Percentiles rank a stretch among this genome's conserved stretches.
Evolutionary conservation across 495 filamentous ascomycete genomes (phyloP).

Genomic region (Hyaloscypha hepaticicola): DNA sequence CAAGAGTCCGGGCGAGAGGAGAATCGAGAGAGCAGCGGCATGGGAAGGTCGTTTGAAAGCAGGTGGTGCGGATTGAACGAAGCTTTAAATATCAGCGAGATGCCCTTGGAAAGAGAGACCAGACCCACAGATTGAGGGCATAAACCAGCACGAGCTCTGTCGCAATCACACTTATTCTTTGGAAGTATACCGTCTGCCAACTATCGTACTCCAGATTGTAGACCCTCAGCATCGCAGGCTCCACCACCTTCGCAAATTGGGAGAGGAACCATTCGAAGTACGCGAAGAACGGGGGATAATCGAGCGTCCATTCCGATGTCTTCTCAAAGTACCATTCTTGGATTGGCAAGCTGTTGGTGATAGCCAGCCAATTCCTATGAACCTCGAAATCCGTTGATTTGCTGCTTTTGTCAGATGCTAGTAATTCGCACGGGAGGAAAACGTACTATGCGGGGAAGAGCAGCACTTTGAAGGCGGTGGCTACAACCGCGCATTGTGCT

Average conservation of each 20-base stretch:
- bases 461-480: conserved; percentile 88
- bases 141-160: conserved; percentile 82
- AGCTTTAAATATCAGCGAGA: conserved; percentile 20
- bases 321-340: conserved; percentile 95
- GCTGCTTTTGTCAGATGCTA: conserved; percentile 46
- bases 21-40: conserved; percentile 81
- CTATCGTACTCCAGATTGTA: conserved; percentile 79
- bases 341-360: conserved; percentile 83
- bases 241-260: conserved; percentile 70
- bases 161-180: conserved; percentile 81
- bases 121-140: conserved; percentile 71
- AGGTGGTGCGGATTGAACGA: conserved; percentile 20
- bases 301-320: conserved; percentile 98
- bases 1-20: conserved; percentile 88
- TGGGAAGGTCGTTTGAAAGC: conserved; percentile 78
- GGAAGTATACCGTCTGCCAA: conserved; percentile 92
- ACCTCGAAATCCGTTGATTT: conserved; percentile 99
- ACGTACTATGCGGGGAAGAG: conserved; percentile 96
- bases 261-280: conserved; percentile 94
- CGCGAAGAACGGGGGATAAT: conserved; percentile 97
- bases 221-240: conserved; percentile 82
- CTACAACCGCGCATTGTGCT: conserved; percentile 81
- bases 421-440: neutral
- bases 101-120: neutral
- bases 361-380: conserved; percentile 96